phyloP scores from a whole-genome alignment of 1,139 yeast species.

The Diutina pseudorugosa region DNA sequence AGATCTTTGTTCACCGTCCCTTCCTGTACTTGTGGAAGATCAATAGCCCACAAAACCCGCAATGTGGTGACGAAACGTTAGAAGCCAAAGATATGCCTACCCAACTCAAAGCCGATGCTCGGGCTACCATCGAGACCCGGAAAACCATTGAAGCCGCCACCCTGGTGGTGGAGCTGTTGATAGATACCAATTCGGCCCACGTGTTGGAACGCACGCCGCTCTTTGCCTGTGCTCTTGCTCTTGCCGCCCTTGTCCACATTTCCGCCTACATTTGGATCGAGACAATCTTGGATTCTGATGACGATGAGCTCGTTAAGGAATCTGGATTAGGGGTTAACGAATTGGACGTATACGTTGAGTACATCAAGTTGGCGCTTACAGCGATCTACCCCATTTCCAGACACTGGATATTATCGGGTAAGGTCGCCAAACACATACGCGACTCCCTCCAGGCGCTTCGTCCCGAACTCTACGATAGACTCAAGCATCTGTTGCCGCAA shows the following conservation, averaged over 20 bases:
- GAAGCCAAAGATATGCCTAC: slow-evolving; percentile 9
- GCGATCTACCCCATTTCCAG: slow-evolving; percentile 34
- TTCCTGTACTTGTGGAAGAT: slow-evolving; percentile 38
- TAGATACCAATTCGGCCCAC: slow-evolving; percentile 32
- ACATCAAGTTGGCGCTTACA: slow-evolving; percentile 32
- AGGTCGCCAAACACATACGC: slow-evolving; percentile 29
- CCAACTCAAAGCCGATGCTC: slow-evolving; percentile 14
- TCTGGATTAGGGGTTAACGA: slow-evolving; percentile 12
- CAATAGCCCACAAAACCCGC: slow-evolving; percentile 28
- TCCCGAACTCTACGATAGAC: slow-evolving; percentile 16
- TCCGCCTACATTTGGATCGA: slow-evolving; percentile 40
- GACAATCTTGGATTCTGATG: slow-evolving; percentile 10
- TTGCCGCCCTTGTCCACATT: slow-evolving; percentile 34
- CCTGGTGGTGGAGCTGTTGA: slow-evolving; percentile 28
- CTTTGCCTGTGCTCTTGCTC: slow-evolving; percentile 39
- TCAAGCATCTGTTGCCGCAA: neutral
- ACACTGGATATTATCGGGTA: slow-evolving; percentile 38
- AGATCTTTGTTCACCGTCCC: slow-evolving; percentile 39
- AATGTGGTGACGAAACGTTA: slow-evolving; percentile 17
- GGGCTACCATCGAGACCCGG: slow-evolving; percentile 36
- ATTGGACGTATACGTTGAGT: slow-evolving; percentile 30
- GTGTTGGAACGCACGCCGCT: slow-evolving; percentile 33
- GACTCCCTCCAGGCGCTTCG: slow-evolving; percentile 22
- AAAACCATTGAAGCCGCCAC: slow-evolving; percentile 41
- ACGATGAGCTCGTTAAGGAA: slow-evolving; percentile 7